Percentiles rank a stretch among this genome's conserved stretches.
These are phyloP conservation scores for Exophiala sp. DNA, from an alignment of 2,329 filamentous ascomycete genomes.

Conservation along the genomic window DNA sequence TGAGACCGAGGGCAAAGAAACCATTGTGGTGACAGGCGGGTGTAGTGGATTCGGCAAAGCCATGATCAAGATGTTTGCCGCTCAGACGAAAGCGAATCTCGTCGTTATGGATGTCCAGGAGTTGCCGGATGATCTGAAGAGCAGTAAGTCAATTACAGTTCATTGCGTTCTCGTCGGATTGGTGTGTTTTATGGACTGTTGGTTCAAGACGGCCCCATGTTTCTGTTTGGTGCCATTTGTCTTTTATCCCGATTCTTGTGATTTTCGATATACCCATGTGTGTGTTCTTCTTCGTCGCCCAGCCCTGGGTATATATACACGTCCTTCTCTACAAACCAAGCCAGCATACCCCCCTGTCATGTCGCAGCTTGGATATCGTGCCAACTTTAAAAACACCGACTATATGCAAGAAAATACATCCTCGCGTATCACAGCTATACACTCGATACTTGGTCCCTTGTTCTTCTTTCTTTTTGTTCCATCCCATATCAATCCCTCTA, in stretches of 20 bases:
- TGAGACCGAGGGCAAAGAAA: constrained; percentile 48
- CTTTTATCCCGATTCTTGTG: too few species aligned
- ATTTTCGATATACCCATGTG: too few species aligned
- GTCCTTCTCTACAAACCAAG: too few species aligned
- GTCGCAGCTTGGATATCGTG: too few species aligned
- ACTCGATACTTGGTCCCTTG: not conserved
- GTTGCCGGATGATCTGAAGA: constrained; percentile 24
- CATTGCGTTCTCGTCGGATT: not conserved
- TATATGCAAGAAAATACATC: too few species aligned
- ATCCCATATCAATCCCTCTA: not conserved
- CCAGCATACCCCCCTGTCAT: too few species aligned
- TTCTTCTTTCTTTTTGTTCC: not conserved
- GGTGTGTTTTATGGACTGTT: not conserved
- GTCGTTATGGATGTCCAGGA: constrained; percentile 62
- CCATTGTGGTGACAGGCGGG: constrained; percentile 51
- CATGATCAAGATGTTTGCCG: constrained; percentile 60
- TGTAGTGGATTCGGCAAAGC: constrained; percentile 65
- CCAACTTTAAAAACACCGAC: too few species aligned
- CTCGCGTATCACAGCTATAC: too few species aligned
- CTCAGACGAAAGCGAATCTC: constrained; percentile 56
- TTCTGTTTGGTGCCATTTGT: too few species aligned
- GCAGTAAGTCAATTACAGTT: constrained; percentile 14
- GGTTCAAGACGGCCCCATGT: too few species aligned
- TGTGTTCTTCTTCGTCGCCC: too few species aligned
- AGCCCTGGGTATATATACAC: too few species aligned